These are phyloP conservation scores for Backusella mclennaniae DNA, from an alignment of 192 early-diverging fungal genomes.

Conservation along the genomic window DNA sequence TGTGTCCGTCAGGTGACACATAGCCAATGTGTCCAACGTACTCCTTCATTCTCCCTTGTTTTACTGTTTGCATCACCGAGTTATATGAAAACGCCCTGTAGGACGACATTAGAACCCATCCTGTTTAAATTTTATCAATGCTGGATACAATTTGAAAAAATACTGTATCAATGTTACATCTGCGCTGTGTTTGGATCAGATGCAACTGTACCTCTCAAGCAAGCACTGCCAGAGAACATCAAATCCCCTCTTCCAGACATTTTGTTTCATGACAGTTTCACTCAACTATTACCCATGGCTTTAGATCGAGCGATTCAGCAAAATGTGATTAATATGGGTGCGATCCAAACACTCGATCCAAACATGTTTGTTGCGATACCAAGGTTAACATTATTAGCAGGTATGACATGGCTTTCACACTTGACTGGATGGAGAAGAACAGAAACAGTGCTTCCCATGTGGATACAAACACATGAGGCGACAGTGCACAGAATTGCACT, in stretches of 20 bases:
- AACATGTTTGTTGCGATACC: slow-evolving; percentile 12
- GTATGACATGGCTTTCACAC: slow-evolving; percentile 15
- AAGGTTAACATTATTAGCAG: neutral
- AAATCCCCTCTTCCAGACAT: neutral
- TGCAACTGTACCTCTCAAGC: neutral
- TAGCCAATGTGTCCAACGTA: neutral
- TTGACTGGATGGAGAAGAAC: slow-evolving; percentile 2
- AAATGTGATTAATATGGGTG: neutral
- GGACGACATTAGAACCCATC: neutral
- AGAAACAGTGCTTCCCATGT: neutral
- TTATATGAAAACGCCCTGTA: neutral
- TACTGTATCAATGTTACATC: slow-evolving; percentile 10
- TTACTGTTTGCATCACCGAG: neutral
- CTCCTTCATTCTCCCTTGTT: neutral
- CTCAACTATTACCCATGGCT: slow-evolving; percentile 4
- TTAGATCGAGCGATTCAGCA: neutral
- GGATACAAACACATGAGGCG: neutral
- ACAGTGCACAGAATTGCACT: neutral
- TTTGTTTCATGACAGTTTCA: slow-evolving; percentile 12
- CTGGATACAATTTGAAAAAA: slow-evolving; percentile 8
- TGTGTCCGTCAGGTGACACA: neutral
- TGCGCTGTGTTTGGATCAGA: slow-evolving; percentile 12
- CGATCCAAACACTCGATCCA: slow-evolving; percentile 9
- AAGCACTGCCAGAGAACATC: neutral
- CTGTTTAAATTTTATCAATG: neutral